Conservation (phyloP, 148 eudicot species). For the Persicaria tinctoria region DNA sequence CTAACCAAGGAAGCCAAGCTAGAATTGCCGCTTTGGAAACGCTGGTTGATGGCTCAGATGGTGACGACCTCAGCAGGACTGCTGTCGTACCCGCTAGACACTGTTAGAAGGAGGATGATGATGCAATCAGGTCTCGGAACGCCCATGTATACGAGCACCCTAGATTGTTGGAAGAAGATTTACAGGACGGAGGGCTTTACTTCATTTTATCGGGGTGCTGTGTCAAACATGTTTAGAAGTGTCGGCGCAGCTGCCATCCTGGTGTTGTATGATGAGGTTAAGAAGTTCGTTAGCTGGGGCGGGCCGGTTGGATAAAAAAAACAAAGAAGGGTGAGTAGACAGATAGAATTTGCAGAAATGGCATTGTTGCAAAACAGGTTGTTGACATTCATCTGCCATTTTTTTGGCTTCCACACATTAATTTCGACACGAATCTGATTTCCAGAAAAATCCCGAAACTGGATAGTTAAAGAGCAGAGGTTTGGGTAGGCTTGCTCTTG, state of each 20-base stretch:
- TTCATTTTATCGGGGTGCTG: constrained; percentile 84
- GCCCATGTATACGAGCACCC: constrained; percentile 62
- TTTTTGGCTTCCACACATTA: not conserved
- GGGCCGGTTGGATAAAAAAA: not conserved
- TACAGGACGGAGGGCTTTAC: constrained; percentile 55
- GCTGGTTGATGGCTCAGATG: constrained; percentile 82
- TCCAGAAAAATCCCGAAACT: not conserved
- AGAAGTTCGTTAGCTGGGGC: constrained; percentile 60
- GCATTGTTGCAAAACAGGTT: not conserved
- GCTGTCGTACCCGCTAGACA: constrained; percentile 83
- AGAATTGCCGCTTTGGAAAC: constrained; percentile 75
- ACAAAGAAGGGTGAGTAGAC: not conserved
- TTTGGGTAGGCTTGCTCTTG: not conserved
- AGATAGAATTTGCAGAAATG: not conserved
- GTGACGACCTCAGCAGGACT: constrained; percentile 92
- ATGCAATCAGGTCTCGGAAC: constrained; percentile 82
- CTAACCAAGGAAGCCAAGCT: constrained; percentile 43
- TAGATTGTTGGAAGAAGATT: constrained; percentile 90
- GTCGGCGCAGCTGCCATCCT: constrained; percentile 94
- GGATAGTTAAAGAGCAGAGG: not conserved
- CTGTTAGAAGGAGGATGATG: constrained; percentile 95
- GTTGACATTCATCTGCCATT: not conserved
- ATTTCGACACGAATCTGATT: not conserved
- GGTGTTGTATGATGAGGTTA: constrained; percentile 85
- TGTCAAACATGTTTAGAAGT: constrained; percentile 86